Conservation (phyloP, 441 rosid genomes). For the Arabidopsis hybrid region DNA sequence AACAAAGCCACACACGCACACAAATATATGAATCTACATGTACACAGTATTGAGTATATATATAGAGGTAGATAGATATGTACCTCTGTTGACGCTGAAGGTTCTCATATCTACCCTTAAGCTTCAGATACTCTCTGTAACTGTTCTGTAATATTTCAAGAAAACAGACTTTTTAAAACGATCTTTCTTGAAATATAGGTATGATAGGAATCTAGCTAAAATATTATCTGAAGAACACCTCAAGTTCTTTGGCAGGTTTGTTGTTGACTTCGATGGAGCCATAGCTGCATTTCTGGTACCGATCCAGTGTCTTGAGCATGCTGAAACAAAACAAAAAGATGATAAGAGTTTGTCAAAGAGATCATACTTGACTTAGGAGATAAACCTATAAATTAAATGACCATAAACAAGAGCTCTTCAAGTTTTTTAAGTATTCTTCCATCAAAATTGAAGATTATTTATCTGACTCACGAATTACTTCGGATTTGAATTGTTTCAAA, state of each 20-base stretch:
- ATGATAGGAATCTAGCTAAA: not conserved
- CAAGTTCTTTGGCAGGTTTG: slow-evolving; percentile 91
- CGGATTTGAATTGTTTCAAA: not conserved
- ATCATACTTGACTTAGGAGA: slow-evolving; percentile 14
- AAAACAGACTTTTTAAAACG: not conserved
- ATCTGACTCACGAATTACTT: not conserved
- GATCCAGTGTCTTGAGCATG: slow-evolving; percentile 91
- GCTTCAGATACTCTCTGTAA: slow-evolving; percentile 90
- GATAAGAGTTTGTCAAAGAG: slow-evolving; percentile 18
- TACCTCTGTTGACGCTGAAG: slow-evolving; percentile 95
- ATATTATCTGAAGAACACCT: slow-evolving; percentile 53
- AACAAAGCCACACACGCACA: slow-evolving; percentile 16
- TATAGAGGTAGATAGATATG: not conserved
- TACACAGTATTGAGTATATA: not conserved
- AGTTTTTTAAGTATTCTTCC: not conserved
- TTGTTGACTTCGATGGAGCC: slow-evolving; percentile 81
- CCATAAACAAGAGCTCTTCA: not conserved
- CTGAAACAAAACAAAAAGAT: slow-evolving; percentile 45
- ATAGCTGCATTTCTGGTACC: slow-evolving; percentile 97
- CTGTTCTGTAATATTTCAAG: slow-evolving; percentile 59
- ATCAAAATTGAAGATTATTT: slow-evolving; percentile 12
- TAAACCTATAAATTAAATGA: slow-evolving; percentile 9
- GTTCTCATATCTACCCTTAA: slow-evolving; percentile 74
- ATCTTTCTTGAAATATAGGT: not conserved
- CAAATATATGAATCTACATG: not conserved